Conservation (phyloP, 345 rosid species). For the Dimocarpus longan region DNA sequence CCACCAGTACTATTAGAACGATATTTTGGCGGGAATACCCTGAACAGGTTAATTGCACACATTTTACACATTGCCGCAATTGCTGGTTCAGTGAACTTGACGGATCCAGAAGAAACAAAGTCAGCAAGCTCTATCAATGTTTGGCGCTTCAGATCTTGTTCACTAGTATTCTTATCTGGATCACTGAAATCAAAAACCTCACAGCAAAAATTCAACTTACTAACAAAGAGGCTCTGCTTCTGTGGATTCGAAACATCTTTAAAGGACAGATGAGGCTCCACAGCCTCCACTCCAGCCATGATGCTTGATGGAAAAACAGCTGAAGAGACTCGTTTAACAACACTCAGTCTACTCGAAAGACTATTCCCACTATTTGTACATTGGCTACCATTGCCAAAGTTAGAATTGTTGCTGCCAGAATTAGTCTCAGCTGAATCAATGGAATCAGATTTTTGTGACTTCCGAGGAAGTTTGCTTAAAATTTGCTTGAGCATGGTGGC, state of each 20-base stretch:
- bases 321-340: slow-evolving; percentile 78
- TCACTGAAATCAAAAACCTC: slow-evolving; percentile 54
- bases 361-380: slow-evolving; percentile 60
- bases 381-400: slow-evolving; percentile 46
- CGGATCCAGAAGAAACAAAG: slow-evolving; percentile 67
- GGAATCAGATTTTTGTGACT: slow-evolving; percentile 50
- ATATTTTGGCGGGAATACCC: slow-evolving; percentile 72
- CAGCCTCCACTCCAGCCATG: slow-evolving; percentile 72
- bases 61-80: slow-evolving; percentile 64
- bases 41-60: slow-evolving; percentile 63
- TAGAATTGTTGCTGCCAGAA: slow-evolving; percentile 39
- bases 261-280: slow-evolving; percentile 71
- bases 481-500: slow-evolving; percentile 74
- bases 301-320: slow-evolving; percentile 81
- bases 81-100: slow-evolving; percentile 63
- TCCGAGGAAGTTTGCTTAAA: slow-evolving; percentile 74
- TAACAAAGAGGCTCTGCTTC: slow-evolving; percentile 68
- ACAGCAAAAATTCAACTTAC: slow-evolving; percentile 70
- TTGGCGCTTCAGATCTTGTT: slow-evolving; percentile 62
- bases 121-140: slow-evolving; percentile 60
- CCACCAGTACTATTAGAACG: slow-evolving; percentile 47
- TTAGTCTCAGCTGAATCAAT: slow-evolving; percentile 47
- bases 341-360: slow-evolving; percentile 65
- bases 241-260: slow-evolving; percentile 71
- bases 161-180: slow-evolving; percentile 46